phyloP scores from a whole-genome alignment of 768 basidiomycete species.

The Tylopilus plumbeoviolaceoides region DNA sequence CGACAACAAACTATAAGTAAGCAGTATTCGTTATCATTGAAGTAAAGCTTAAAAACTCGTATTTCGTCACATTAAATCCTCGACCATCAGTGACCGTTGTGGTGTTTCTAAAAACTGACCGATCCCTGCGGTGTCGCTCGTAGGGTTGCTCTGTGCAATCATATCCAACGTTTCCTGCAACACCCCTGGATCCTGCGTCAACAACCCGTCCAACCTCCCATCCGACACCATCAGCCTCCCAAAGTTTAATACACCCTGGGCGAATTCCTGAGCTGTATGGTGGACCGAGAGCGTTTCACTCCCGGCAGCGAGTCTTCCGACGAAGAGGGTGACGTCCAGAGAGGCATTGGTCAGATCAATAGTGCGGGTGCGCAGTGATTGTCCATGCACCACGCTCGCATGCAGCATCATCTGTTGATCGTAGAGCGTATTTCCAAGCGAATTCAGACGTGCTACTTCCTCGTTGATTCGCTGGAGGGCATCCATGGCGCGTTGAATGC shows the following conservation, averaged over 20 bases:
- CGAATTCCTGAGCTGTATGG: conserved; percentile 10
- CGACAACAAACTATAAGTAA: not conserved
- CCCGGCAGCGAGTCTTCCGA: conserved; percentile 10
- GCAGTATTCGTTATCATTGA: too few species aligned
- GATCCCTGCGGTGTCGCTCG: not conserved
- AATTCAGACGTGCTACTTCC: conserved; percentile 1
- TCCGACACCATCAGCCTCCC: conserved; percentile 11
- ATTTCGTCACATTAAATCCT: conserved; percentile 13
- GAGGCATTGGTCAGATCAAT: conserved; percentile 16
- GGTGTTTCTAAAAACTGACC: not conserved
- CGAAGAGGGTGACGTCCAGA: conserved; percentile 14
- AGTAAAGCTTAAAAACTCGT: too few species aligned
- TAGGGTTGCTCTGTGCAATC: conserved; percentile 1
- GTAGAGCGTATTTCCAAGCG: not conserved
- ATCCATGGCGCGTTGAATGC: conserved; percentile 5
- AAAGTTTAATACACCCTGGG: conserved; percentile 5
- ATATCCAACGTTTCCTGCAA: conserved; percentile 13
- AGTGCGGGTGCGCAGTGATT: conserved; percentile 11
- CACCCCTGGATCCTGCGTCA: conserved; percentile 4
- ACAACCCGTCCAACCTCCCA: not conserved
- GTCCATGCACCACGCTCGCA: conserved; percentile 3
- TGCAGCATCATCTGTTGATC: conserved; percentile 6
- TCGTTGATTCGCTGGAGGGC: conserved; percentile 2
- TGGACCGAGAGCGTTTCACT: conserved; percentile 12
- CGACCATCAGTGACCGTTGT: not conserved